Evolutionary conservation across 345 rosid species (phyloP), one percentile per base, ranked within the genome.

Genomic region (Populus pruinosa): DNA sequence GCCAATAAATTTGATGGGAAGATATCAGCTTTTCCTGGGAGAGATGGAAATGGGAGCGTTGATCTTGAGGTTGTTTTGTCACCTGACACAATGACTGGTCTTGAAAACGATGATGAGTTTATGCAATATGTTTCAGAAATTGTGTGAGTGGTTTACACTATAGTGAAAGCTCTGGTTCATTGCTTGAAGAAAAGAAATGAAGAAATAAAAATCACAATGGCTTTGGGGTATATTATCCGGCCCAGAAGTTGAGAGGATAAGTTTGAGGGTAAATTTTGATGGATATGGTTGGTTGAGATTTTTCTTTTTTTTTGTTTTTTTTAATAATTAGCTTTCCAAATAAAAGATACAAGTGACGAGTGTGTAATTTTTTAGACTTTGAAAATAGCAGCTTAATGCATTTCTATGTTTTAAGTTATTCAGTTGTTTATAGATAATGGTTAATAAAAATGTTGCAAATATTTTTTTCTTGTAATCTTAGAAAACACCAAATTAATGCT

Each of bases 1-100:
- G 97, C 99, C 53, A 96, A 96, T 63, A 96, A 96, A 35, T 96
- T 96, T 75, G 98, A 96, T 73, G 99, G 99, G 10, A 93, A 95
- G 83, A 93, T 93, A 35, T 93, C 99, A 6, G 98, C 98, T 38
- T 93, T 93, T 74, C 98, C 99, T 0, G 92, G 98, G 0, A 78
- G 91, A 73, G 94, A 92, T 79, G 99, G 91, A 0, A 81, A 86
- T 11, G 99, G 99, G 39, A 87, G 91, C 72, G 92, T 95, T 11
- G 99, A 95, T 74, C 87, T 95, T 72, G 99, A 95, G 86, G 93
- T 95, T 2, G 97, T 96, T 73, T 77, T 96, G 82, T 89, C 94
- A 39, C 93, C 97, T 8, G 88, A 79, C 0, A 89, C 97, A 0
- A 88, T 96, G 97, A 82, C 81, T 0, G 88, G 87, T 20, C 83